Percentiles rank a stretch among this genome's conserved stretches.
These are phyloP conservation scores for Paramecium pentaurelia DNA, from an alignment of 73 alveolate genomes.

Conservation along the genomic window DNA sequence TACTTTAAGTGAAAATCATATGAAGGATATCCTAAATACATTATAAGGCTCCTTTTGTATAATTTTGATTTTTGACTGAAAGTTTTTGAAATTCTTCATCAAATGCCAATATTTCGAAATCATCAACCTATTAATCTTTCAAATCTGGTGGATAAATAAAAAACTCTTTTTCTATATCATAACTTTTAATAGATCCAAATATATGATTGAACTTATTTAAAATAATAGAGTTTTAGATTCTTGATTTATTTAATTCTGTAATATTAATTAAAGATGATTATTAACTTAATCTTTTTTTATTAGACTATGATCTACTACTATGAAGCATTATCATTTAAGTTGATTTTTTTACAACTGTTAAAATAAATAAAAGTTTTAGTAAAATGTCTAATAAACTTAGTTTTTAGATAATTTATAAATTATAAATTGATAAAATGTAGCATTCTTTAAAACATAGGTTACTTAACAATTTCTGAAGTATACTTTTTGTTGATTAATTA, in stretches of 20 bases:
- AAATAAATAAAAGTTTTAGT: too few species aligned
- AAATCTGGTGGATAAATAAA: slow-evolving; percentile 25
- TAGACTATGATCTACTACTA: background rate
- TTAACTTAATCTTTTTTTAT: background rate
- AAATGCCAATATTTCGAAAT: background rate
- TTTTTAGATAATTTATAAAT: too few species aligned
- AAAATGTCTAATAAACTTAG: too few species aligned
- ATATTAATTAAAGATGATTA: background rate
- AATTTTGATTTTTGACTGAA: background rate
- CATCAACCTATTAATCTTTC: background rate
- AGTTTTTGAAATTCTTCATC: background rate
- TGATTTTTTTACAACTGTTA: background rate
- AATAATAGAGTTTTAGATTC: background rate
- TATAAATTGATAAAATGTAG: too few species aligned
- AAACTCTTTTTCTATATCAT: background rate
- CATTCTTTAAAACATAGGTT: slow-evolving; percentile 8
- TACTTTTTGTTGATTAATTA: background rate
- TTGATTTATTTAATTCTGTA: background rate
- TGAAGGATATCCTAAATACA: background rate
- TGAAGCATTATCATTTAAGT: background rate
- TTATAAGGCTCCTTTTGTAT: background rate
- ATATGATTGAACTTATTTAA: background rate
- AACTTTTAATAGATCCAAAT: background rate
- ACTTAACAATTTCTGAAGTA: background rate
- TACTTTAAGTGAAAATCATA: background rate